phyloP scores from a whole-genome alignment of 495 filamentous ascomycete genomes.

The Neurospora intermedia region DNA sequence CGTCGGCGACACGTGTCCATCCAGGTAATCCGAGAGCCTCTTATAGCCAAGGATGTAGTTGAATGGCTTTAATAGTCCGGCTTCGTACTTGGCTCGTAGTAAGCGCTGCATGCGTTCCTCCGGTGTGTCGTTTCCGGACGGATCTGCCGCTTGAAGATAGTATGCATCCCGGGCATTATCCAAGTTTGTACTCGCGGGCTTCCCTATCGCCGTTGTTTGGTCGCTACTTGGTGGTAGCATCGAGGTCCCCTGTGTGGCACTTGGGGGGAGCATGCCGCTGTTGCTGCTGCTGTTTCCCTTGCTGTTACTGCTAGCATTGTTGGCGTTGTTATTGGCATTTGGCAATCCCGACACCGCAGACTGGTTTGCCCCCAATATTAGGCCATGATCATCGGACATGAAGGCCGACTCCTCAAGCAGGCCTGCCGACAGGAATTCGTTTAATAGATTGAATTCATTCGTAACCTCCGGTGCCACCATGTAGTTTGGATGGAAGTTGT shows the following conservation, averaged over 20 bases:
- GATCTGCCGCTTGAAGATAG: constrained; percentile 94
- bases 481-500: constrained; percentile 84
- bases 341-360: constrained; percentile 21
- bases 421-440: constrained; percentile 86
- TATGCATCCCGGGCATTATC: constrained; percentile 85
- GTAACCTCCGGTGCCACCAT: constrained; percentile 93
- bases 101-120: constrained; percentile 94
- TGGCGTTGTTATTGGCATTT: constrained; percentile 18
- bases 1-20: constrained; percentile 63
- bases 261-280: constrained; percentile 29
- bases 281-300: constrained; percentile 17
- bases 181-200: constrained; percentile 47
- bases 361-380: constrained; percentile 26
- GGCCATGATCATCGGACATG: constrained; percentile 47
- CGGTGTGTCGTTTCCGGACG: constrained; percentile 79
- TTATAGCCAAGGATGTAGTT: constrained; percentile 97
- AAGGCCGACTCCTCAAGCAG: constrained; percentile 68
- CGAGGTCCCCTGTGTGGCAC: constrained; percentile 25
- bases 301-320: constrained; percentile 22
- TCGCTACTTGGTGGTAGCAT: constrained; percentile 38
- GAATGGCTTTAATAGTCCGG: constrained; percentile 88
- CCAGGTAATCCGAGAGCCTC: constrained; percentile 79
- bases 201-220: constrained; percentile 47
- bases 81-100: constrained; percentile 88
- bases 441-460: constrained; percentile 90